Conservation (phyloP, 2,329 filamentous ascomycete species). For the Zymoseptoria pseudotritici region DNA sequence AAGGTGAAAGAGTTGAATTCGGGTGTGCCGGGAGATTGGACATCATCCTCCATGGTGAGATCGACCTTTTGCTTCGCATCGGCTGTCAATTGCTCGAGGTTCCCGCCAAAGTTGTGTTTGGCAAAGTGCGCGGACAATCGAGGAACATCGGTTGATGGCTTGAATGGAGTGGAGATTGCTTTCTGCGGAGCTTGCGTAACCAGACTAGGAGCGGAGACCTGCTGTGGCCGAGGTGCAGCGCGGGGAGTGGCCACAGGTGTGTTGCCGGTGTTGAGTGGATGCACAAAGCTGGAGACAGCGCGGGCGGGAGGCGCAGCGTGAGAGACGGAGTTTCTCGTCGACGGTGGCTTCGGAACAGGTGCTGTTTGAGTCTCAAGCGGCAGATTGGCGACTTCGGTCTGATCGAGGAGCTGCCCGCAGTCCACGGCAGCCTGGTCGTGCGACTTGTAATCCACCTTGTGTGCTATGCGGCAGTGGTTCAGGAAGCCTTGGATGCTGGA, state of each 20-base stretch:
- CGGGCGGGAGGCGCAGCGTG: neutral
- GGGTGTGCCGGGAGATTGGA: conserved; percentile 18
- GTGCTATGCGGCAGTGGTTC: conserved; percentile 95
- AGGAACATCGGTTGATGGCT: conserved; percentile 35
- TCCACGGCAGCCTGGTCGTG: conserved; percentile 88
- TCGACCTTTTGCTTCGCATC: conserved; percentile 29
- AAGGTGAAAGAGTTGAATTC: conserved; percentile 12
- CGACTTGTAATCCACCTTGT: conserved; percentile 87
- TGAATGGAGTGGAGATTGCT: conserved; percentile 21
- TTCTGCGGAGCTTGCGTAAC: conserved; percentile 1
- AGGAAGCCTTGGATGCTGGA: conserved; percentile 98
- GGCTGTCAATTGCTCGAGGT: conserved; percentile 25
- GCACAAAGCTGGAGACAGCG: conserved; percentile 17
- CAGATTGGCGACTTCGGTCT: conserved; percentile 45
- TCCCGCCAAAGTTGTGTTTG: conserved; percentile 37
- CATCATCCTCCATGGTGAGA: conserved; percentile 25
- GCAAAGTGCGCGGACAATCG: conserved; percentile 34
- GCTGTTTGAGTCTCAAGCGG: conserved; percentile 21
- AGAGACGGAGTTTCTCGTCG: conserved; percentile 1
- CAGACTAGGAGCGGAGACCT: conserved; percentile 9
- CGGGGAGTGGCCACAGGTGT: conserved; percentile 9
- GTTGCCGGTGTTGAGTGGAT: conserved; percentile 23
- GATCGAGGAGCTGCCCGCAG: conserved; percentile 75
- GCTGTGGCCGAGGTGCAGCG: conserved; percentile 8
- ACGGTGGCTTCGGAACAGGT: conserved; percentile 12